Base-by-base conservation (phyloP, 176 grass and related monocot species). In the Musa troglodytarum region DNA sequence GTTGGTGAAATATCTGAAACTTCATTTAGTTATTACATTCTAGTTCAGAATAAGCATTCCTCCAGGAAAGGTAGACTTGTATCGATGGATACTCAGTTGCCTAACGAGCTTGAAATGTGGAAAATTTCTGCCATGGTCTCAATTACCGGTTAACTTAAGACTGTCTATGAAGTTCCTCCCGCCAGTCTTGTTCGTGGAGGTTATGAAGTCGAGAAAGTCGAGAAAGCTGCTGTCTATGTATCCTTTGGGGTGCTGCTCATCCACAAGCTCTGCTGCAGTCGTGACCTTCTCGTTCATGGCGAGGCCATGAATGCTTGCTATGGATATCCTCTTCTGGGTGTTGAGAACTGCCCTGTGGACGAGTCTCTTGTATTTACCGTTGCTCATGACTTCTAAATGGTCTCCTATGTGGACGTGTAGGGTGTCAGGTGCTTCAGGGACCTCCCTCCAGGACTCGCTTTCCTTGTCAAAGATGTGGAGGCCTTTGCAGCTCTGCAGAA, bases 401-500 rank as follows among this genome's bases (percentile, higher is more conserved):
- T 97, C 90, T 9, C 93, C 90, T 2, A 90, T 23, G 54, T 93
- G 90, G n/a, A 92, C 90, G 1, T 92, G 87, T 65, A 96, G 77
- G 8, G 77, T 77, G 0, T 77, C 81, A 0, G 80, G 74, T 19
- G 64, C 63, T 2, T 8, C 56, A 0, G 86, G 93, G 49, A 93
- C 63, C 0, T 66, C 22, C 43, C 69, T 80, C 93, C 90, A 97
- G 10, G 23, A 1, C 19, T 77, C 17, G 1, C 78, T 68, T 10
- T 81, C 52, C 12, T 64, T 71, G 24, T 78, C 87, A 63, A 84
- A 81, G 75, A 90, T 85, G 65, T 97, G 81, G 9, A 97, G 86
- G 28, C 90, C 93, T 1, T 78, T 78, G 7, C 83, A 87, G 67
- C 58, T 83, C 78, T 92, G 85, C 24, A 90, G 26, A 43, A 97